A percentile compares a stretch with the other conserved stretches of the same genome.
phyloP scores from a whole-genome alignment of 1,284 basidiomycete species.

The Bjerkandera adusta region DNA sequence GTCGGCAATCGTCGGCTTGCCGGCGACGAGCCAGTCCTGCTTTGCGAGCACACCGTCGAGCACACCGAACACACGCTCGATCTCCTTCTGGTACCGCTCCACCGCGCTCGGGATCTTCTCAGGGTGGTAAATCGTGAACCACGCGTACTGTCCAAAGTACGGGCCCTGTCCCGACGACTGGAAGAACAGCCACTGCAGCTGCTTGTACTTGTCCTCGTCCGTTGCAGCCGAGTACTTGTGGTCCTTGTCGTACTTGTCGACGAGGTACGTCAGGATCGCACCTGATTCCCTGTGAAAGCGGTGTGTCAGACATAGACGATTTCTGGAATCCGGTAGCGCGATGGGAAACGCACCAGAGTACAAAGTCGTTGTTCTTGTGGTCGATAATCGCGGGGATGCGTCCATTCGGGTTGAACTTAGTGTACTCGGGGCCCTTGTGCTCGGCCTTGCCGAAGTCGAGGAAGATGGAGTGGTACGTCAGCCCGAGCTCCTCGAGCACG shows the following conservation, averaged over 20 bases:
- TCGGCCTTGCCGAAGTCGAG: constrained; percentile 24
- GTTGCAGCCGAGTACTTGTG: constrained; percentile 24
- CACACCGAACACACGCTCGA: constrained; percentile 30
- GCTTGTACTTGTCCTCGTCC: constrained; percentile 23
- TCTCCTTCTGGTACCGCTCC: constrained; percentile 31
- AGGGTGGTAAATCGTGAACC: constrained; percentile 24
- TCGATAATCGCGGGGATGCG: constrained; percentile 31
- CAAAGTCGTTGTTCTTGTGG: constrained; percentile 27
- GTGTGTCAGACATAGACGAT: constrained; percentile 30
- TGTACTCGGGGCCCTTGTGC: constrained; percentile 23
- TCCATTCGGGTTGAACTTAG: constrained; percentile 26
- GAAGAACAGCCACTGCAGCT: constrained; percentile 29
- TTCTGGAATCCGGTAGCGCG: constrained; percentile 27
- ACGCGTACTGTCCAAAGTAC: constrained; percentile 23
- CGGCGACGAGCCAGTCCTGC: constrained; percentile 21
- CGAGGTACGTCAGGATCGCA: constrained; percentile 33
- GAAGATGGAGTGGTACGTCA: constrained; percentile 26
- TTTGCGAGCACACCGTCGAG: constrained; percentile 27
- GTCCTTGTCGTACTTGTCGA: constrained; percentile 32
- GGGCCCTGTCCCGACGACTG: constrained; percentile 30
- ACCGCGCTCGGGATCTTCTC: constrained; percentile 28
- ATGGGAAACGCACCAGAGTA: constrained; percentile 12
- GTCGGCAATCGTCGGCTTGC: constrained; percentile 20
- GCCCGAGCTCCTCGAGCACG: constrained; percentile 25
- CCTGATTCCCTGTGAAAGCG: constrained; percentile 32